Base-by-base conservation (phyloP, 495 filamentous ascomycete species). In the Hypoxylon rickii region DNA sequence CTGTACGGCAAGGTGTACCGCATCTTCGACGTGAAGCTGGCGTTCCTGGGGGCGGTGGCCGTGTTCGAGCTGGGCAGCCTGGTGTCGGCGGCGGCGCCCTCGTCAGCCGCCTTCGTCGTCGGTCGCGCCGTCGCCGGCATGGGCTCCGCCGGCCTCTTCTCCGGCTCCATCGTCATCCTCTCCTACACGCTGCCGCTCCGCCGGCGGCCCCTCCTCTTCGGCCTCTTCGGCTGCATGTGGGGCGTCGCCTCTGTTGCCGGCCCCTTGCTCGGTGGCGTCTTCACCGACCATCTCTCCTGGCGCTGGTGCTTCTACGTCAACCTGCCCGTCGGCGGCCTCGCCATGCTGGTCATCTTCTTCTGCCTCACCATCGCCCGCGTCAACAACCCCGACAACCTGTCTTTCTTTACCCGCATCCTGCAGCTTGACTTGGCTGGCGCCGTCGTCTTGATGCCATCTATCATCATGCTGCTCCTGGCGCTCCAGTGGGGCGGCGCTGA, bases 41-140 rank as follows among this genome's bases (percentile, higher is more conserved):
- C 85, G 10, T 96, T 86, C 65, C 71, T 96, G 7, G 53, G 63
- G 12, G 88, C 89, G 36, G 85, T 96, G 51, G 70, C 70, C 34
- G 70, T 96, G 58, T 96, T 97, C 70, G 91, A 96, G 62, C 39
- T 95, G 10, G 92, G 93, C n/a, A 89, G 84, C n/a, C 70, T 91
- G 32, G 73, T 96, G 55, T 96, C 91, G 68, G 92, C 83, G 19
- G 81, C 84, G 1, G 87, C 92, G 1, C 87, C 89, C 0, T 88
- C 72, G 45, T 92, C 88, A n/a, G 6, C 83, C 0, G 83, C 83
- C 3, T 76, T 97, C 22, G 96, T 96, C 57, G 69, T 93, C 50
- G 92, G 93, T 8, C 85, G 93, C 20, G 91, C 92, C 10, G 76
- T 96, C 38, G 88, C 91, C 16, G 92, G 92, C 17, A 55, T 96